A percentile compares a stretch with the other conserved stretches of the same genome.
These are phyloP conservation scores for Vaccinium vitisidaea DNA, from an alignment of 148 eudicot species.

Conservation along the genomic window DNA sequence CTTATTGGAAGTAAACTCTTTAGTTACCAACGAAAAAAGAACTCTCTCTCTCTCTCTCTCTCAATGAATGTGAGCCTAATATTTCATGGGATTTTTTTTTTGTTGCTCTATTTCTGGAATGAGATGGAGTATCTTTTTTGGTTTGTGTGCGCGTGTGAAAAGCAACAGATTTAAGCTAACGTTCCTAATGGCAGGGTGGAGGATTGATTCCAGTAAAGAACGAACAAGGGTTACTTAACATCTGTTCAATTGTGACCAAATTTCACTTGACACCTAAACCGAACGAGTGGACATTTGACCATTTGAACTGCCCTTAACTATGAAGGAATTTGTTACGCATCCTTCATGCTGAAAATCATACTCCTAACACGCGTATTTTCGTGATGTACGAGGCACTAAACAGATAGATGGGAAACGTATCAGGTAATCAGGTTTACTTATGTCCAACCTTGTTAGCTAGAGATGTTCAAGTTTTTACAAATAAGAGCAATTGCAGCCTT, in stretches of 20 bases:
- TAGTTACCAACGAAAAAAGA: not conserved
- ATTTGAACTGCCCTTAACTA: not conserved
- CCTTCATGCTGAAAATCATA: not conserved
- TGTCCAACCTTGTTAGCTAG: not conserved
- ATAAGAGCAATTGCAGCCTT: too few species aligned
- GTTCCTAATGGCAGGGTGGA: not conserved
- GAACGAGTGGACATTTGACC: not conserved
- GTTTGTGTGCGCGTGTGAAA: not conserved
- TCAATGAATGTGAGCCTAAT: not conserved
- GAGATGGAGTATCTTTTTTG: not conserved
- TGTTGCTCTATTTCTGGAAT: too few species aligned
- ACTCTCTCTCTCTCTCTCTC: not conserved
- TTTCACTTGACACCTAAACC: not conserved
- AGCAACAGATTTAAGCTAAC: not conserved
- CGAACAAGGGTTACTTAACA: not conserved
- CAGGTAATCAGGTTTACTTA: not conserved
- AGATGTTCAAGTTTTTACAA: not conserved
- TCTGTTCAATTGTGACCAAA: not conserved
- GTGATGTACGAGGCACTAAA: not conserved
- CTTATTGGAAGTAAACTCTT: not conserved
- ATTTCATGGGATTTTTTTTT: too few species aligned
- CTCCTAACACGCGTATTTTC: not conserved
- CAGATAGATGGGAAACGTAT: not conserved
- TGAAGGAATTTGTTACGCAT: not conserved
- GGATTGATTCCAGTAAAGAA: not conserved